phyloP scores from a whole-genome alignment of 2,329 filamentous ascomycete species.

The Colletotrichum tropicale region DNA sequence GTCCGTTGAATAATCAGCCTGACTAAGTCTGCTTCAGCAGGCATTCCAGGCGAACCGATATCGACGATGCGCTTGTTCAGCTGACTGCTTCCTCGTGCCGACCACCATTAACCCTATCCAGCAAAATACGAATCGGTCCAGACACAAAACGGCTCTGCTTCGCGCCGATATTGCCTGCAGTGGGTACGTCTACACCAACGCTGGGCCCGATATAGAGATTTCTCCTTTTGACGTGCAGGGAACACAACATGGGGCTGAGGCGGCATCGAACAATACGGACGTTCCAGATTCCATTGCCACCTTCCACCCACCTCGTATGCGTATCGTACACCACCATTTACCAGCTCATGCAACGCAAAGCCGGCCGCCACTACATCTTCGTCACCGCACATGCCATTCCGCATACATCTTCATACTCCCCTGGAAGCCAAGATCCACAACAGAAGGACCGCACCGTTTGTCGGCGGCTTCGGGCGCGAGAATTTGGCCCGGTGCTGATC shows the following conservation, averaged over 20 bases:
- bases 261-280: background rate
- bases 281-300: background rate
- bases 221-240: background rate
- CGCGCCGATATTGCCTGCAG: background rate
- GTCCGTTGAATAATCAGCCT: background rate
- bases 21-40: background rate
- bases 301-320: conserved; percentile 9
- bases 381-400: background rate
- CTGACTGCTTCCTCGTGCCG: background rate
- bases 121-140: background rate
- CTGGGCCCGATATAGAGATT: background rate
- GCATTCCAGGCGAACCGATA: background rate
- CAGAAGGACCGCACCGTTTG: background rate
- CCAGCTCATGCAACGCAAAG: background rate
- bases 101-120: background rate
- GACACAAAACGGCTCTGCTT: background rate
- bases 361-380: background rate
- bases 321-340: background rate
- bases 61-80: background rate
- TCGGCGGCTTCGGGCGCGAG: background rate
- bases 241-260: background rate
- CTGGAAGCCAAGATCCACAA: background rate
- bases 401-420: background rate
- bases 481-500: conserved; percentile 11
- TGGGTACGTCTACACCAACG: background rate